Evolutionary conservation across 2,329 filamentous ascomycete species (phyloP).

Genomic region (Cercospora sp.): DNA sequence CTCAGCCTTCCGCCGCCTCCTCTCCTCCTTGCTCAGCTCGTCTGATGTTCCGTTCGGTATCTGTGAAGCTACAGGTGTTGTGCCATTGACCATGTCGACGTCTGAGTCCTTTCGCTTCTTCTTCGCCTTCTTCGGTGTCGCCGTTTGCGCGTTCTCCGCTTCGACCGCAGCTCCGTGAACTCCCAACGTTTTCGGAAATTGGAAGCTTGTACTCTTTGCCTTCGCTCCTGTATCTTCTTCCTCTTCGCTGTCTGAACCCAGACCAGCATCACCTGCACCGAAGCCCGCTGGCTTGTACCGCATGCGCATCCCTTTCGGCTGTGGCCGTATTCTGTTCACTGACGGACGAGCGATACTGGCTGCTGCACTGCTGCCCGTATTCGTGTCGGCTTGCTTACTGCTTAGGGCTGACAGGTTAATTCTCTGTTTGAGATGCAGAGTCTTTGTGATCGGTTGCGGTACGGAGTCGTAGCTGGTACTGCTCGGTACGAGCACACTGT

Average conservation of each 20-base stretch:
- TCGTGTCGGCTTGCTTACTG: conserved; percentile 44
- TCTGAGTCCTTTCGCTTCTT: conserved; percentile 43
- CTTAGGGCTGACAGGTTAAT: conserved; percentile 53
- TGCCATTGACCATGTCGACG: conserved; percentile 33
- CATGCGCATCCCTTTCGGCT: conserved; percentile 67
- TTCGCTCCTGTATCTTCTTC: conserved; percentile 43
- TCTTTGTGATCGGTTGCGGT: conserved; percentile 55
- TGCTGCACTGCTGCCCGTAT: conserved; percentile 43
- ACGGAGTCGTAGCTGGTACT: conserved; percentile 38
- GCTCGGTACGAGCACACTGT: conserved; percentile 30
- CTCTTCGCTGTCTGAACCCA: conserved; percentile 43
- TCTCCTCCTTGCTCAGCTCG: conserved; percentile 37
- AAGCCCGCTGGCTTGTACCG: conserved; percentile 68
- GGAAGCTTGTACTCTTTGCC: conserved; percentile 18
- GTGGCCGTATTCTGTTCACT: conserved; percentile 58
- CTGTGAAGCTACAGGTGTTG: conserved; percentile 2
- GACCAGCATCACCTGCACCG: conserved; percentile 46
- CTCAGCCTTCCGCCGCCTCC: conserved; percentile 38
- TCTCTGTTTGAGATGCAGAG: conserved; percentile 65
- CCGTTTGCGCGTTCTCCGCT: conserved; percentile 44
- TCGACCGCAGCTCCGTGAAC: conserved; percentile 40
- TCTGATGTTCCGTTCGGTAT: conserved; percentile 28
- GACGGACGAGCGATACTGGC: conserved; percentile 49
- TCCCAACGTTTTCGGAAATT: conserved; percentile 33
- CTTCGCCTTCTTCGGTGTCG: conserved; percentile 34